A percentile compares a stretch with the other conserved stretches of the same genome.
These are phyloP conservation scores for Zygosaccharomyces sapae DNA, from an alignment of 1,139 yeast genomes.

Conservation along the genomic window DNA sequence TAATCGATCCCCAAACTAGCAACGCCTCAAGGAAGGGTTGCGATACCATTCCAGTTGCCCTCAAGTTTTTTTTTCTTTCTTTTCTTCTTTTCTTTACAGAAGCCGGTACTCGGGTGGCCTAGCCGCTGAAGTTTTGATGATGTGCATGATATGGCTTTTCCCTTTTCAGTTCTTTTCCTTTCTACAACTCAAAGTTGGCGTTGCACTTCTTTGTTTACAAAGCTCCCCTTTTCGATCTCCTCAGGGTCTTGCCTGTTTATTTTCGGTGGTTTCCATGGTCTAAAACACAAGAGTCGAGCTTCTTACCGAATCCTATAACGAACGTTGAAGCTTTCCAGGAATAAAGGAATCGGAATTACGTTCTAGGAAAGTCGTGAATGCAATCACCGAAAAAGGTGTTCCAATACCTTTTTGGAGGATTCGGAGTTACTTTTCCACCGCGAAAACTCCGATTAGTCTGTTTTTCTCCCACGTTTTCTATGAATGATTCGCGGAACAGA, in stretches of 20 bases:
- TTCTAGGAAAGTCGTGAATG: background rate
- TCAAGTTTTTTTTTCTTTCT: no score
- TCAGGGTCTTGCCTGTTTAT: background rate
- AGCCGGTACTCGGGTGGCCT: no score
- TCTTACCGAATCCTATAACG: background rate
- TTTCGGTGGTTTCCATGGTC: background rate
- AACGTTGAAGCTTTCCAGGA: background rate
- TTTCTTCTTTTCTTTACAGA: no score
- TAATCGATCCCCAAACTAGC: no score
- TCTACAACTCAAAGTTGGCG: background rate
- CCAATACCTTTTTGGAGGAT: background rate
- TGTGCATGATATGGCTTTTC: no score
- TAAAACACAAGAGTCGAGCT: background rate
- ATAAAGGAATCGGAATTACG: background rate
- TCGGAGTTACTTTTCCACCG: background rate
- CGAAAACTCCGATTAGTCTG: no score
- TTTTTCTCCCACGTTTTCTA: background rate
- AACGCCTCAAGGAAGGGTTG: no score
- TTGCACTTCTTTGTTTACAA: background rate
- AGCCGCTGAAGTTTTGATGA: no score
- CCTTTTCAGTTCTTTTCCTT: background rate
- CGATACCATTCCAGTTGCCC: no score
- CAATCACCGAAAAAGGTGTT: background rate
- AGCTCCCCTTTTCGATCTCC: background rate
- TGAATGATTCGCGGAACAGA: background rate